Evolutionary conservation across 768 basidiomycete species (phyloP), one percentile per base, ranked within the genome.

Genomic region (Hygrocybe coccinea): DNA sequence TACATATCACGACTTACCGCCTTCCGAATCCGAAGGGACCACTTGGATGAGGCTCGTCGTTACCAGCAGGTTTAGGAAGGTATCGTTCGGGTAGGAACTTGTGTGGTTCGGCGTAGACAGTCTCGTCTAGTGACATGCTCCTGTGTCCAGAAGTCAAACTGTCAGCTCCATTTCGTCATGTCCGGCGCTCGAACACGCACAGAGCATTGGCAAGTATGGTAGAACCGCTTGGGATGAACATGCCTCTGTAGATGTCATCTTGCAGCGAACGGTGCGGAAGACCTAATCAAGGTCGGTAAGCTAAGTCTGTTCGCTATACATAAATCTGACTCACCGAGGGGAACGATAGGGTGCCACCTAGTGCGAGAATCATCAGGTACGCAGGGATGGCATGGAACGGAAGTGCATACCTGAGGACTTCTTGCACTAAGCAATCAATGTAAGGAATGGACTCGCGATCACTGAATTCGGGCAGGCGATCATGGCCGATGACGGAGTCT

Each of bases 201-300:
- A 58, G 47, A 10, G 54, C 52, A 48, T 72, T 72, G 2, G 64
- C 62, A 15, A 72, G 56, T 29, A 70, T 50, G 12, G 64, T 36
- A 3, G 72, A 64, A 1, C 70, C 71, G 52, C 65, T 65, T 5
- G 70, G 71, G 10, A 78, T 71, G 37, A 65, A 71, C 60, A 73
- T 72, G 6, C 73, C 74, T 5, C 69, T 56, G 29, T 69, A 70
- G 33, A 61, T 43, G 47, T 67, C 67, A 43, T 70, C 71, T 54
- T 65, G 62, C 36, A 61, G 60, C 10, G 56, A 60, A 24, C 61
- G 64, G 61, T 68, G 68, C 14, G 65, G 65, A 33, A 61, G 51
- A 63, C 69, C 47, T 71, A 64, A 12, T 62, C 22, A 24, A 59
- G 36, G 56, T 65, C 10, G 53, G 64, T 63, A 15, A 65, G 64